Base-by-base conservation (phyloP, 805 yeast species). In the Cyberlindnera xylosilytica region DNA sequence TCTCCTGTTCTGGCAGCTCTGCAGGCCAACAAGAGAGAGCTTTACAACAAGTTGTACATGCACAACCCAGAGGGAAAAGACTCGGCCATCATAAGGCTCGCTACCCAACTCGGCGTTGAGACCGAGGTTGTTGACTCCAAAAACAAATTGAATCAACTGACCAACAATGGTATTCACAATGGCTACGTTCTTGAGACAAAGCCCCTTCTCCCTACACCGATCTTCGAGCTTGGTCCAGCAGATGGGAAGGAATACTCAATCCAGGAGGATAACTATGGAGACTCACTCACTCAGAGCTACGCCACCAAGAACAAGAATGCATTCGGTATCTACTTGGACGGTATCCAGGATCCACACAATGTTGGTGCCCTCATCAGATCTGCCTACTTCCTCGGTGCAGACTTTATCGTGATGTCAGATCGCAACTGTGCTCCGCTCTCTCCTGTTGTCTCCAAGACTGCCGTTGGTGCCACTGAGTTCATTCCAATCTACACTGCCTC, bases 311-410 rank as follows among this genome's bases (percentile, higher is more conserved):
- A 60, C 28, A 57, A 57, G 15, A 63, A 63, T 52, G 95, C 96
- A 3, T 53, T 89, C 15, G 96, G 88, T 0, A 51, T 88, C 3
- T 87, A 73, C 53, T 63, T 88, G 20, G 96, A 88, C 61, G 87
- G 85, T 45, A 72, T 89, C 34, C 78, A 86, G 12, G 96, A 88
- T 60, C 91, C 96, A 1, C 95, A 87, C 59, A 88, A 88, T 58
- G 69, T 87, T 52, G 97, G 97, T 7, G 93, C 91, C 19, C 78
- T 88, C 33, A 63, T 86, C 22, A 68, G 97, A 57, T 76, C 89
- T 3, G 91, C 95, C 0, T 83, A 80, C 63, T 88, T 73, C 63
- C 67, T 88, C 12, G 96, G 96, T 8, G 95, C 73, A 3, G 96
- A 89, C 62, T 84, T 87, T 55, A 66, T 87, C 6, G 78, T 83